Evolutionary conservation across 73 alveolate species (phyloP), one percentile per base, ranked within the genome.

Genomic region (Paramecium sexaurelia): DNA sequence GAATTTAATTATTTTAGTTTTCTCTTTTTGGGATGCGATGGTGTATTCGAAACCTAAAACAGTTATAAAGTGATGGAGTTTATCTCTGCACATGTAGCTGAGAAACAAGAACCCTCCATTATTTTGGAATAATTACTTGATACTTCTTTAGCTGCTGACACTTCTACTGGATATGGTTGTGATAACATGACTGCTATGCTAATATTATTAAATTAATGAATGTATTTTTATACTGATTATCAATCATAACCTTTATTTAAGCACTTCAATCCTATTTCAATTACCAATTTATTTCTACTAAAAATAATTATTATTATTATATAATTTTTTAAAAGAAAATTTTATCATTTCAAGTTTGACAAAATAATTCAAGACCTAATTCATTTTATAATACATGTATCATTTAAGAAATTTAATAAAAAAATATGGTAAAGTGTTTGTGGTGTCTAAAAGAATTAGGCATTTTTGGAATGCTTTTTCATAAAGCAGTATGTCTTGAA

Each of bases 1-100:
- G 24, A 67, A 36, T 73, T n/a, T 61, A 61, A 3, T 0, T 1
- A 3, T 17, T 1, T 7, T 61, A 61, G 83, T 27, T 75, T 89
- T 55, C 71, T 92, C 43, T 61, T 92, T 40, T 37, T 92, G 41
- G 95, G 94, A 51, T 92, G 95, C 43, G 95, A 92, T 92, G 95
- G 95, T 24, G 95, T 92, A 33, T 92, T 94, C 87, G 95, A 92
- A 85, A 43, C 91, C 67, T 51, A 51, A 51, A 73, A 73, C 56
- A 73, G 45, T 73, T 73, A 35, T 37, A 35, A 73, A 36, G 45
- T 73, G 36, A 73, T 73, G 87, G 57, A 73, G 29, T 35, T 37
- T 17, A 73, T 73, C n/a, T 37, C 32, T 5, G 17, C 10, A 13
- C 39, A 35, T 29, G 36, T 35, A 7, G 87, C 39, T 73, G 43